phyloP scores from a whole-genome alignment of 768 basidiomycete species.

The Suillus subaureus region DNA sequence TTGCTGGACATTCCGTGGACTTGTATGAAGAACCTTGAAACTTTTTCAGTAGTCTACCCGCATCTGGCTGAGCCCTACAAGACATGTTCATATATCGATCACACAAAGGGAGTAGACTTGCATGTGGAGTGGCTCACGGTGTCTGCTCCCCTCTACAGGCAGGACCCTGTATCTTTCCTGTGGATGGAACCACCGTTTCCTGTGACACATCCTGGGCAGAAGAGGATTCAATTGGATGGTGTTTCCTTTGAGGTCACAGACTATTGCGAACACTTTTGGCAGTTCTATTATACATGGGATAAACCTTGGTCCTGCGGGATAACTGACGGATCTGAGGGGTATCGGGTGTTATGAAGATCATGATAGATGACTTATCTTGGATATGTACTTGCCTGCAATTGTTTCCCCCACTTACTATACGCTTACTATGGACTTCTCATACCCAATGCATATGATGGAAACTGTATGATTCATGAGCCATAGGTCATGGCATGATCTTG shows the following conservation, averaged over 20 bases:
- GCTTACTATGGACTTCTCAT: neutral
- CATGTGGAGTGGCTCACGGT: neutral
- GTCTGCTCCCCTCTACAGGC: neutral
- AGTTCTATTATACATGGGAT: neutral
- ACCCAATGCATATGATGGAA: neutral
- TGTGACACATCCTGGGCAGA: neutral
- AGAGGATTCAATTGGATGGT: neutral
- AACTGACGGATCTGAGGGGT: neutral
- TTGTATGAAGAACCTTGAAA: neutral
- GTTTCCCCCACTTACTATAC: neutral
- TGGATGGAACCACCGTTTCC: neutral
- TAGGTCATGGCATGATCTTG: neutral
- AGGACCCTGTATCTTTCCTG: neutral
- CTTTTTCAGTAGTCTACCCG: neutral
- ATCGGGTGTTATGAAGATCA: neutral
- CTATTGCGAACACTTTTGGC: neutral
- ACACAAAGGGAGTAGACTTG: neutral
- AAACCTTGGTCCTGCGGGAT: neutral
- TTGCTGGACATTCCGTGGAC: neutral
- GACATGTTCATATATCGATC: rapidly evolving
- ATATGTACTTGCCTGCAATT: neutral
- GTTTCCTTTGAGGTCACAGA: neutral
- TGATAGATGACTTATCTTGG: neutral
- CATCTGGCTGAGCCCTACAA: neutral
- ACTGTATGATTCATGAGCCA: neutral